Evolutionary conservation across 352 stramenopile genomes (phyloP), one percentile per base, ranked within the genome.

Genomic region (Globisporangium carolinianum): DNA sequence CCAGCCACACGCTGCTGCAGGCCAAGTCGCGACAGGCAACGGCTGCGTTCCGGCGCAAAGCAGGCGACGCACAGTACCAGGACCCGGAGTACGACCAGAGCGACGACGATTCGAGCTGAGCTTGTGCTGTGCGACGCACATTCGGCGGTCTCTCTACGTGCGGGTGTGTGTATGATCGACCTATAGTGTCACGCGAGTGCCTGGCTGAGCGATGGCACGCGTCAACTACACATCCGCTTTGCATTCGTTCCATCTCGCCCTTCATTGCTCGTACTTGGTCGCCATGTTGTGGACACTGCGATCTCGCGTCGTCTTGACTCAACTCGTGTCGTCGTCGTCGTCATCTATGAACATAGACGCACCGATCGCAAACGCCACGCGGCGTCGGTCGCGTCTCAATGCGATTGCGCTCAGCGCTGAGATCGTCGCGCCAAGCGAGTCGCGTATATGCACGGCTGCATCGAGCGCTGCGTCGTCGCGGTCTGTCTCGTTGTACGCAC

Each of bases 11-110:
- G 18, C 55, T 93, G 35, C 66, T 93, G 59, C 79, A 91, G 48
- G 82, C 79, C 24, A 87, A 89, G 41, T 78, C 75, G 36, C 68
- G 79, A 4, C 80, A 92, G 58, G 71, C 76, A 17, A 67, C 70
- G 7, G 72, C 69, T 3, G 67, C 69, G 6, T 65, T 66, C 45
- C 73, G 71, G 42, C 68, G 73, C 7, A 83, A 72, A 58, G 60
- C 61, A 49, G 71, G 62, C 38, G 74, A 71, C 32, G 55, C 61
- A 36, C 72, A 68, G 47, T 88, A 87, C 52, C 69, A 87, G 49
- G 80, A 91, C 60, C 79, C 79, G 0, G 83, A 93, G 66, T 89
- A 86, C 62, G 83, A 93, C 52, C 66, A 78, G 32, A 93, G 80
- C 58, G 83, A 93, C 55, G 83, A 93, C 18, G 80, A 93, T 49